A percentile compares a stretch with the other conserved stretches of the same genome.
Evolutionary conservation across 345 rosid genomes (phyloP).

Genomic region (Boechera divaricarpa): DNA sequence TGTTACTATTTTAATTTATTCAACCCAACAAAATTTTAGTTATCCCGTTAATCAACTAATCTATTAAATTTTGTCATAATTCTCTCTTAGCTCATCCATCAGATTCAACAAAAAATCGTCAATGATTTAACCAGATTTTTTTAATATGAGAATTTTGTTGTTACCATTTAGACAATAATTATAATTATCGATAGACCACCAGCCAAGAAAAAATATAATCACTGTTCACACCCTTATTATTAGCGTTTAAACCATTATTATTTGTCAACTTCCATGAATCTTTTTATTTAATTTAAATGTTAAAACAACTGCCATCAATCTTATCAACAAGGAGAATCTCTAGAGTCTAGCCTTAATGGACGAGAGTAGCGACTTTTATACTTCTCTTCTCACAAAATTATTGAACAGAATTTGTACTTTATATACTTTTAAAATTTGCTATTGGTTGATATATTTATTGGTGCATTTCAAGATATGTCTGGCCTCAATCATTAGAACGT

Average conservation of each 20-base stretch:
- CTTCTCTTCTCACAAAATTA: background rate
- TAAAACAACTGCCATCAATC: background rate
- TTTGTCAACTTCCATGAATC: constrained; percentile 10
- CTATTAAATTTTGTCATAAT: too few species aligned
- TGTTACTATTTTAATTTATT: too few species aligned
- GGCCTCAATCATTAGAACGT: background rate
- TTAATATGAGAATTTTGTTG: too few species aligned
- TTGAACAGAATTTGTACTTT: background rate
- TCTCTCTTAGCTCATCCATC: too few species aligned
- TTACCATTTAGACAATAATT: too few species aligned
- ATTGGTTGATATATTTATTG: background rate
- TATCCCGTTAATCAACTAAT: too few species aligned
- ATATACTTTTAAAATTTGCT: background rate
- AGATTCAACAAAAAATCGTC: background rate
- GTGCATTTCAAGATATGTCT: background rate
- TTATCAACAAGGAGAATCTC: constrained; percentile 25
- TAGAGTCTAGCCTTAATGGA: background rate
- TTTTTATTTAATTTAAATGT: background rate
- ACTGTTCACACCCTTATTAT: background rate
- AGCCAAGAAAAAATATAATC: too few species aligned
- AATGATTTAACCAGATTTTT: too few species aligned
- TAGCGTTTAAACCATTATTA: background rate
- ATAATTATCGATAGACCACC: too few species aligned
- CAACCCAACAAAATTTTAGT: too few species aligned
- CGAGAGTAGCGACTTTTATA: constrained; percentile 18